phyloP scores from a whole-genome alignment of 129 eudicot genomes.

The Flaveria bidentis region DNA sequence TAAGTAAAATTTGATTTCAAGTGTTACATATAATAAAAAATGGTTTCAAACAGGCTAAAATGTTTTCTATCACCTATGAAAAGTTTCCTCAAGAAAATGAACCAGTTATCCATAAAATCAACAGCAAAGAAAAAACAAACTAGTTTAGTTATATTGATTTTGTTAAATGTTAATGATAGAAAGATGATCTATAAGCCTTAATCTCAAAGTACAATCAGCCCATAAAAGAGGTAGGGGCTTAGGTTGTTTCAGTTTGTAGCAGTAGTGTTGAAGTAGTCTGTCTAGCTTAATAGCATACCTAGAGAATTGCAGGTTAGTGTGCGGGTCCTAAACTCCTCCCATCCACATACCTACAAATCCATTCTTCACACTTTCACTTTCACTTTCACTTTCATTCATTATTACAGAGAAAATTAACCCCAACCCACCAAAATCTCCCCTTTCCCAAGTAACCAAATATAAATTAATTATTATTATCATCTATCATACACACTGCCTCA shows the following conservation, averaged over 20 bases:
- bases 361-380: no score
- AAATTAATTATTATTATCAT: background rate
- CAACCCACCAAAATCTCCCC: constrained; percentile 25
- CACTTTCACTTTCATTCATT: background rate
- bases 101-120: no score
- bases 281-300: background rate
- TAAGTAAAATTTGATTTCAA: no score
- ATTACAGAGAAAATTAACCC: constrained; percentile 35
- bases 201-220: background rate
- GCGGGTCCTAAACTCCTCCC: constrained; percentile 8
- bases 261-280: background rate
- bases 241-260: background rate
- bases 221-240: background rate
- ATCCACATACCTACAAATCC: constrained; percentile 8
- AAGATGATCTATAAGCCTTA: no score
- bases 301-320: background rate
- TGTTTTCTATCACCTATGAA: no score
- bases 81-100: no score
- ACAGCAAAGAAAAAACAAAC: no score
- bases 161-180: no score
- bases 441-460: constrained; percentile 13
- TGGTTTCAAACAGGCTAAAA: no score
- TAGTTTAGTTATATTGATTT: no score
- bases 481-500: no score
- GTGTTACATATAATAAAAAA: no score